Base-by-base conservation (phyloP, 441 rosid species). In the Gossypium lobatum region DNA sequence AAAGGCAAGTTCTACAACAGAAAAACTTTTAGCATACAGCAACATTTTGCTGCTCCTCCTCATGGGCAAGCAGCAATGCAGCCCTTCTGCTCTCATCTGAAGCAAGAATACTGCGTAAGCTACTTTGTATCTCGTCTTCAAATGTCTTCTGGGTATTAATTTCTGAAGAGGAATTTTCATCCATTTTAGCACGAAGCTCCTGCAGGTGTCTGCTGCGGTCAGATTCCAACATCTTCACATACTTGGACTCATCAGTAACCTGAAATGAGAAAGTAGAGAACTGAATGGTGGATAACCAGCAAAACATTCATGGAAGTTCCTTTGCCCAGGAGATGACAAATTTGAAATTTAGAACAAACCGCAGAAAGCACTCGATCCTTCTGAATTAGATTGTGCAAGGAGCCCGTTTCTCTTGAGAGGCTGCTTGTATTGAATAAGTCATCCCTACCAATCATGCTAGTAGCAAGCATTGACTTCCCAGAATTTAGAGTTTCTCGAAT, bases 351-450 rank as follows among this genome's bases (percentile, higher is more conserved):
- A 63, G 77, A 69, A 84, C 90, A 75, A 57, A 92, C 96, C 37
- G 97, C 97, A 64, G 88, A 80, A 81, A 88, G 91, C 75, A 96
- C 95, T 72, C 95, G 91, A 78, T 93, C 99, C 86, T 89, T 93
- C 79, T 91, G 99, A 79, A 96, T 88, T 71, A 93, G 84, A 89
- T 88, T 89, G 73, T 86, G 89, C 71, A 93, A 86, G 74, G 89
- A 83, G 66, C 91, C 87, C 23, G 82, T 79, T 73, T 91, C 99
- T 78, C 88, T 93, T 45, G 76, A 85, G 80, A 79, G 86, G 85
- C 86, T 87, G 80, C 86, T 83, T 50, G 83, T 80, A 74, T 91
- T 95, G 62, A 82, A 82, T 75, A 87, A 68, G 73, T 91, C 95
- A 83, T 96, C 97, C 80, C 90, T 88, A 73, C 87, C 86, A 76